phyloP scores from a whole-genome alignment of 805 yeast genomes.

The Lachancea thermotolerans region DNA sequence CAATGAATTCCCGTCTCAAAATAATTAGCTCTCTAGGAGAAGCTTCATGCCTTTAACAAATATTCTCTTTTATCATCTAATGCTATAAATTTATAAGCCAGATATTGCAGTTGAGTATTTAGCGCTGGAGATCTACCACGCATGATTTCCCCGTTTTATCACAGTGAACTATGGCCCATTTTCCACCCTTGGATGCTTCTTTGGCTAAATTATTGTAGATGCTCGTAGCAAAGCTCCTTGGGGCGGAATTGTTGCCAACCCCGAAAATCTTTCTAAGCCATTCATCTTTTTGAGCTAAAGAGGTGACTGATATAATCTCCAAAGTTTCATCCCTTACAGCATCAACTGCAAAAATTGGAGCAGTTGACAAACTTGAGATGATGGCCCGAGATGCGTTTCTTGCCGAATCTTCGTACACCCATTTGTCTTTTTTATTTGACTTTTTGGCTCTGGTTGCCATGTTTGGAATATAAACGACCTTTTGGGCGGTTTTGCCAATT shows the following conservation, averaged over 20 bases:
- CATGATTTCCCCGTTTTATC: slow-evolving; percentile 69
- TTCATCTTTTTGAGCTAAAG: slow-evolving; percentile 71
- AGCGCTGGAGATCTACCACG: slow-evolving; percentile 59
- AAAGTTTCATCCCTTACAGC: slow-evolving; percentile 72
- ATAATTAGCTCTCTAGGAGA: no score
- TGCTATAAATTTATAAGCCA: no score
- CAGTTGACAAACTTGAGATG: slow-evolving; percentile 47
- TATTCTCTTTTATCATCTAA: no score
- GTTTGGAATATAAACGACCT: slow-evolving; percentile 62
- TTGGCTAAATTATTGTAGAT: slow-evolving; percentile 66
- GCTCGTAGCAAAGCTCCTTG: slow-evolving; percentile 70
- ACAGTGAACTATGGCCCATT: slow-evolving; percentile 71
- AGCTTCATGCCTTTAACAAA: no score
- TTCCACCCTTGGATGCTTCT: slow-evolving; percentile 64
- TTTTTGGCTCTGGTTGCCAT: slow-evolving; percentile 77
- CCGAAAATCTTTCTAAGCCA: slow-evolving; percentile 68
- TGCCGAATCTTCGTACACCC: slow-evolving; percentile 70
- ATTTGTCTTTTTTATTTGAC: slow-evolving; percentile 66
- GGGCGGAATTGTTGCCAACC: slow-evolving; percentile 70
- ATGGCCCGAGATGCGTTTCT: slow-evolving; percentile 51
- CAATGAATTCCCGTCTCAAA: no score
- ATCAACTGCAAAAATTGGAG: slow-evolving; percentile 77
- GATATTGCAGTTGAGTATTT: slow-evolving; percentile 4
- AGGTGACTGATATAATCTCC: slow-evolving; percentile 73
- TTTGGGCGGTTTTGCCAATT: slow-evolving; percentile 34